Evolutionary conservation across 1,139 yeast species (phyloP), one percentile per base, ranked within the genome.

Genomic region (Zygoascus meyerae): DNA sequence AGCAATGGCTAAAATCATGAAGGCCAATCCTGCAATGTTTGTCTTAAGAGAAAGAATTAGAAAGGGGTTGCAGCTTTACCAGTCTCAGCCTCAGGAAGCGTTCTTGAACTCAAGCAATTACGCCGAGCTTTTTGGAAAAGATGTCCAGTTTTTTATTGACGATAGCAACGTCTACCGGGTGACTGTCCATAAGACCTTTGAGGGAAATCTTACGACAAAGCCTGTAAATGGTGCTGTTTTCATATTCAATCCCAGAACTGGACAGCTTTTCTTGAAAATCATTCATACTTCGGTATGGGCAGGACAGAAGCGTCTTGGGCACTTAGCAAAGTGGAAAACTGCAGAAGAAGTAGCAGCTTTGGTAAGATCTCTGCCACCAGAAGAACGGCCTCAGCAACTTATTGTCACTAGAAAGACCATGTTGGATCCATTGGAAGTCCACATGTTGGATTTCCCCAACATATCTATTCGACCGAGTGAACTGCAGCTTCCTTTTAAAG

Each of bases 301-400:
- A 1, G 99, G 99, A 12, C 97, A 94, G 64, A 90, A 89, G 60
- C 83, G 97, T 58, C 73, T 92, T 55, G 86, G 95, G 28, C 97
- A 92, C 63, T 71, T 94, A 52, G 94, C 97, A 0, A 92, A 92
- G 63, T 94, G 98, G 98, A 92, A 92, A 64, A 83, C 97, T 1
- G 98, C 98, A 0, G 99, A 94, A 66, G 98, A 92, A 67, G 95
- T 89, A 21, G 92, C 96, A 9, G 95, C 96, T 0, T 71, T 92
- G 54, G 77, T 92, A 21, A 74, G 97, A 42, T 86, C 97, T 0
- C 68, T 92, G 49, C 97, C 97, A 0, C 75, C 79, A 48, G 97
- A 92, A 62, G 97, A 92, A 64, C 97, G 90, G 60, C 98, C 98
- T 1, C 84, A 84, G 58, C 96, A 90, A 64, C 71, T 94, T 49